phyloP scores from a whole-genome alignment of 2,329 filamentous ascomycete species.

The Sordariomycetes sp. region DNA sequence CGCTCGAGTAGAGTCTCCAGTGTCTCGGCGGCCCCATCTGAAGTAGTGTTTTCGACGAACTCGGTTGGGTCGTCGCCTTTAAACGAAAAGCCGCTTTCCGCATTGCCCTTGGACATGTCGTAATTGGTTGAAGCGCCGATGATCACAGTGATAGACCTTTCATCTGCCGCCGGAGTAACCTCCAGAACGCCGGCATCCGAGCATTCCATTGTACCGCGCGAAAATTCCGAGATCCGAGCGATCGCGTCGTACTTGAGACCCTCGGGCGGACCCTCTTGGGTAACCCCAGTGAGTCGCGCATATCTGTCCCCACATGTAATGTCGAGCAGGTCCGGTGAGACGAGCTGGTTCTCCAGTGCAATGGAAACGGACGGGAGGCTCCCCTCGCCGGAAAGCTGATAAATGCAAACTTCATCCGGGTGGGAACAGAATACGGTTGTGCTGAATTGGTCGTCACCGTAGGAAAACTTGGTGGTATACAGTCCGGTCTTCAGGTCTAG shows the following conservation, averaged over 20 bases:
- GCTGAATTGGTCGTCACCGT: background rate
- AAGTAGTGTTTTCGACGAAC: constrained; percentile 21
- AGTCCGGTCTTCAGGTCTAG: background rate
- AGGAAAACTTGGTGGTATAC: background rate
- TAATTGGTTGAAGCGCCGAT: constrained; percentile 37
- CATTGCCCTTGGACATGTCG: constrained; percentile 35
- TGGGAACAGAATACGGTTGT: background rate
- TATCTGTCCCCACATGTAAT: background rate
- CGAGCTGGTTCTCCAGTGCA: background rate
- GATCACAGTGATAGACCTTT: constrained; percentile 23
- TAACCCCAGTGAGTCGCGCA: background rate
- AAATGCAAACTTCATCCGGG: background rate
- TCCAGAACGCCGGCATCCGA: constrained; percentile 14
- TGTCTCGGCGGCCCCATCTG: constrained; percentile 19
- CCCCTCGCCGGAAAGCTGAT: background rate
- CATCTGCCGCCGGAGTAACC: constrained; percentile 13
- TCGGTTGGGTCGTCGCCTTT: constrained; percentile 30
- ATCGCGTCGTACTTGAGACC: background rate
- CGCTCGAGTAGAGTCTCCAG: constrained; percentile 17
- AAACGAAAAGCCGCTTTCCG: background rate
- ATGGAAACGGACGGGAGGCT: background rate
- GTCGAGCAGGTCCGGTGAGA: background rate
- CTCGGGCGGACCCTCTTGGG: background rate
- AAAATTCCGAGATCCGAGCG: background rate
- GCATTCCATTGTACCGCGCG: background rate